Evolutionary conservation across 495 filamentous ascomycete species (phyloP).

Genomic region (Penicillium verhagenii): DNA sequence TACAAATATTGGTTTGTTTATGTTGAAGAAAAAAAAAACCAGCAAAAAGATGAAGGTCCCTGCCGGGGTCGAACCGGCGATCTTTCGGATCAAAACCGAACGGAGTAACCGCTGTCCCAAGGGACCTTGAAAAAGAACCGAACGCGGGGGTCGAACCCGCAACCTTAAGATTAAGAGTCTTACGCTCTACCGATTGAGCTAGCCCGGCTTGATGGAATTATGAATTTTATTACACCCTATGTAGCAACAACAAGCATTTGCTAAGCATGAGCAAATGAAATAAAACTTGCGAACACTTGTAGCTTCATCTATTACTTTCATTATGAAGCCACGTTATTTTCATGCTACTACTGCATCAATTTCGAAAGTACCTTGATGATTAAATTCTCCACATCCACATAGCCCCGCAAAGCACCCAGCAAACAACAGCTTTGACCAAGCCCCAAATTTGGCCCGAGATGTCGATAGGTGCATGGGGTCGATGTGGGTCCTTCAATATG

Average conservation of each 20-base stretch:
- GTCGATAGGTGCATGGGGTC: background rate
- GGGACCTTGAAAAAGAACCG: conserved; percentile 31
- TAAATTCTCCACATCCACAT: background rate
- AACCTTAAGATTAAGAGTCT: conserved; percentile 62
- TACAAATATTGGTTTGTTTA: no score
- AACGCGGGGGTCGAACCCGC: conserved; percentile 59
- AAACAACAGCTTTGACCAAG: background rate
- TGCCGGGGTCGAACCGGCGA: conserved; percentile 3
- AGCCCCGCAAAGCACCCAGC: background rate
- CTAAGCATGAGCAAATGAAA: background rate
- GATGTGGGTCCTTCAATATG: background rate
- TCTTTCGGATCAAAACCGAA: conserved; percentile 4
- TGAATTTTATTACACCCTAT: no score
- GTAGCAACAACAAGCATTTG: no score
- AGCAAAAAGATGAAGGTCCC: conserved; percentile 1
- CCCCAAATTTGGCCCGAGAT: background rate
- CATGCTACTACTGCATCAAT: no score
- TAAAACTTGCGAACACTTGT: background rate
- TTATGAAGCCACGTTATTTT: no score
- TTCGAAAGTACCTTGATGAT: no score
- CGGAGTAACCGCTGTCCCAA: conserved; percentile 1
- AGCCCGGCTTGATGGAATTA: no score
- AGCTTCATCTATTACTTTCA: no score
- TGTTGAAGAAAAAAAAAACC: background rate
- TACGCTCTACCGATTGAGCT: conserved; percentile 62